These are phyloP conservation scores for Aspergillus haitiensis DNA, from an alignment of 495 filamentous ascomycete genomes.

Conservation along the genomic window DNA sequence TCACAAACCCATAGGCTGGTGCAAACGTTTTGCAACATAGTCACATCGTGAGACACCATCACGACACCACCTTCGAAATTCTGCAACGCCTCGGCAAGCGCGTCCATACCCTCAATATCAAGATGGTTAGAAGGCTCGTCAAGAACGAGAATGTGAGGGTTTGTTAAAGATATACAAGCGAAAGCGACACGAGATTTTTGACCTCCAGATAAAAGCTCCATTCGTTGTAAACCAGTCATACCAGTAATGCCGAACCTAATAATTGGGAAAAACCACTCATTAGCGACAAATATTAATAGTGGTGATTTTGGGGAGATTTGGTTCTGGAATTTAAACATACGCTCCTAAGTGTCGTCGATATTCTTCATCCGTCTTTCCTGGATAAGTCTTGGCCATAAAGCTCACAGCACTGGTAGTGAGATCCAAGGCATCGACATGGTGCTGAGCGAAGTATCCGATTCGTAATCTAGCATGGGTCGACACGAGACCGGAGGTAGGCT, in stretches of 20 bases:
- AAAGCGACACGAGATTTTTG: constrained; percentile 99
- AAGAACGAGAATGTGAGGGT: constrained; percentile 95
- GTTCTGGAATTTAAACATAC: constrained; percentile 30
- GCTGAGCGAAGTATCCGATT: constrained; percentile 96
- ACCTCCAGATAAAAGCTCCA: constrained; percentile 91
- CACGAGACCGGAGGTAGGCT: constrained; percentile 76
- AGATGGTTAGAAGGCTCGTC: constrained; percentile 98
- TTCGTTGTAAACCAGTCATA: constrained; percentile 94
- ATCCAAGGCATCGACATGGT: constrained; percentile 97
- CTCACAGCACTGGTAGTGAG: constrained; percentile 82
- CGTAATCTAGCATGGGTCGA: constrained; percentile 83
- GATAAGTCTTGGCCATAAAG: constrained; percentile 93
- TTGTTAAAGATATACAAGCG: constrained; percentile 84
- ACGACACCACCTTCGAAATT: constrained; percentile 92
- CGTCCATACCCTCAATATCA: constrained; percentile 99
- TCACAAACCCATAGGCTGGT: constrained; percentile 96
- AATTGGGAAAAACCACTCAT: constrained; percentile 5
- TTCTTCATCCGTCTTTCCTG: constrained; percentile 90
- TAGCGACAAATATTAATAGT: neutral
- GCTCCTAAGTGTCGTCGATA: constrained; percentile 94
- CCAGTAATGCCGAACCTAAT: constrained; percentile 89
- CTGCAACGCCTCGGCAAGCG: constrained; percentile 75
- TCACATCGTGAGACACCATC: constrained; percentile 99
- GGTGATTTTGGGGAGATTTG: neutral
- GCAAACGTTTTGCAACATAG: constrained; percentile 96